A percentile compares a stretch with the other conserved stretches of the same genome.
Conservation (phyloP, 768 basidiomycete species). For the Leccinum pellstonianum region DNA sequence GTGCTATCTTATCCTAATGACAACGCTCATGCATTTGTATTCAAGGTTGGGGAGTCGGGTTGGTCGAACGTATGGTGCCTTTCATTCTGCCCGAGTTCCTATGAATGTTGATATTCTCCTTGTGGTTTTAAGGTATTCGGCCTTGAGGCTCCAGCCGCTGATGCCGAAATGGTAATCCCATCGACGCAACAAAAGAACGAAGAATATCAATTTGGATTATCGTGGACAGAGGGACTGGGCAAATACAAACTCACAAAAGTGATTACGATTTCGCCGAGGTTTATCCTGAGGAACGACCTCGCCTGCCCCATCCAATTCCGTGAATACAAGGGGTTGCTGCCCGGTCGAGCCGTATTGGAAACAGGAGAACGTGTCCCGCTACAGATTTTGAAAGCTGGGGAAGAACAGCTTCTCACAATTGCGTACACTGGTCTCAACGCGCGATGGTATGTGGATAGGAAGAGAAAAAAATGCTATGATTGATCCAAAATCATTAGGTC, state of each 20-base stretch:
- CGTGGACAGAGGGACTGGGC: slow-evolving; percentile 92
- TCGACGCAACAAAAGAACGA: slow-evolving; percentile 61
- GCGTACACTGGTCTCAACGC: slow-evolving; percentile 85
- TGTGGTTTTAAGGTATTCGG: slow-evolving; percentile 60
- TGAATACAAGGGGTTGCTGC: slow-evolving; percentile 74
- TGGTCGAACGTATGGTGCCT: slow-evolving; percentile 77
- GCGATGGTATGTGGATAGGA: slow-evolving; percentile 60
- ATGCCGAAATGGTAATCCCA: slow-evolving; percentile 73
- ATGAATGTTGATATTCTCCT: slow-evolving; percentile 8
- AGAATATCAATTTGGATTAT: slow-evolving; percentile 80
- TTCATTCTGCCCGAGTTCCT: not conserved
- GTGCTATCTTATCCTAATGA: slow-evolving; percentile 86
- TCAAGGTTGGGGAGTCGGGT: slow-evolving; percentile 74
- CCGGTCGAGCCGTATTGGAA: slow-evolving; percentile 57
- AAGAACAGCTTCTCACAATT: slow-evolving; percentile 76
- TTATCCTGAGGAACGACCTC: slow-evolving; percentile 83
- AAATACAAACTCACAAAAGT: slow-evolving; percentile 97
- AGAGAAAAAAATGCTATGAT: not conserved
- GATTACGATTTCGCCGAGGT: slow-evolving; percentile 87
- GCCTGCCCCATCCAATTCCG: slow-evolving; percentile 70
- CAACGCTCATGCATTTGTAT: slow-evolving; percentile 78
- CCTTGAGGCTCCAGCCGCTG: slow-evolving; percentile 90
- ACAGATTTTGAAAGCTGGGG: slow-evolving; percentile 60
- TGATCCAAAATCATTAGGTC: slow-evolving; percentile 57
- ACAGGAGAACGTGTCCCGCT: slow-evolving; percentile 71